phyloP scores from a whole-genome alignment of 371 early-diverging fungal species.

The Funneliformis caledonium region DNA sequence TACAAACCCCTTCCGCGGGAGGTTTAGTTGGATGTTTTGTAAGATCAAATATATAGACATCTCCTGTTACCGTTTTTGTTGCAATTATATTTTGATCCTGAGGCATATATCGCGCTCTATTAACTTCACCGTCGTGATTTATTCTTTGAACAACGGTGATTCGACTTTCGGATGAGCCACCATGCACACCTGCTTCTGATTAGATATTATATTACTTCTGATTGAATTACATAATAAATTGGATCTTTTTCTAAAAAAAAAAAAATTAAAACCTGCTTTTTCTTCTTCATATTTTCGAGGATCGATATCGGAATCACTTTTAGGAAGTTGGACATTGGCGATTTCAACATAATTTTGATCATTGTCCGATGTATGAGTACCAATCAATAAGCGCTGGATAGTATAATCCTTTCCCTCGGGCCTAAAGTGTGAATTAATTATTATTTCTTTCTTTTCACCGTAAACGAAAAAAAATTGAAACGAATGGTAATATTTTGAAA shows the following conservation, averaged over 20 bases:
- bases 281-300: conserved; percentile 75
- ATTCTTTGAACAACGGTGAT: conserved; percentile 88
- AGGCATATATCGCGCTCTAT: conserved; percentile 95
- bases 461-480: not conserved
- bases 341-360: conserved; percentile 96
- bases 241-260: not conserved
- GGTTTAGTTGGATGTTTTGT: conserved; percentile 90
- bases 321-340: conserved; percentile 87
- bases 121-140: conserved; percentile 95
- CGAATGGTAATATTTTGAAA: not conserved
- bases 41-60: conserved; percentile 95
- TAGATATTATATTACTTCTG: not conserved
- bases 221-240: not conserved
- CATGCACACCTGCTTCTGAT: conserved; percentile 72
- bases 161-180: conserved; percentile 73
- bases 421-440: conserved; percentile 48
- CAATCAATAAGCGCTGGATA: conserved; percentile 85
- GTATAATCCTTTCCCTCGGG: conserved; percentile 92
- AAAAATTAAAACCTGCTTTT: conserved; percentile 49
- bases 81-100: conserved; percentile 93
- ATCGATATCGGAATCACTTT: conserved; percentile 68
- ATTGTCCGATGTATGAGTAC: conserved; percentile 96
- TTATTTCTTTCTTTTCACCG: too few relatives aligned
- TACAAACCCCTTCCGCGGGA: conserved; percentile 71
- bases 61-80: conserved; percentile 88